Evolutionary conservation across 1,139 yeast genomes (phyloP).

Genomic region (Taphrina wiesneri): DNA sequence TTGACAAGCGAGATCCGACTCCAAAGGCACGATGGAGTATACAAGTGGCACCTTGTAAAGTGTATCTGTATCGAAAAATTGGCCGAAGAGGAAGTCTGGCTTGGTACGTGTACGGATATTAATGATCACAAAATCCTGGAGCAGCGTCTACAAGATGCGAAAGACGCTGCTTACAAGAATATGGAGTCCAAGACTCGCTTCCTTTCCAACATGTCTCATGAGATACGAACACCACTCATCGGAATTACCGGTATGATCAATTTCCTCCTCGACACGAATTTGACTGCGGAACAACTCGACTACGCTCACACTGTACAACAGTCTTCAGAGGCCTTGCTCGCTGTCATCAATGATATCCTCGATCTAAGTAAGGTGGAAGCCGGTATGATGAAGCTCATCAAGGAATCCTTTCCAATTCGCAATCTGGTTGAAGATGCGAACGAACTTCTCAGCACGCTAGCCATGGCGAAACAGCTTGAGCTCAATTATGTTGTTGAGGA

Average conservation of each 20-base stretch:
- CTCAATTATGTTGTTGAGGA: constrained; percentile 74
- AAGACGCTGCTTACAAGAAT: constrained; percentile 44
- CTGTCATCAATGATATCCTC: constrained; percentile 77
- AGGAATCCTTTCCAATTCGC: constrained; percentile 70
- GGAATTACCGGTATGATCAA: constrained; percentile 95
- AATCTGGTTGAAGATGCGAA: constrained; percentile 78
- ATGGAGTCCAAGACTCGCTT: constrained; percentile 40
- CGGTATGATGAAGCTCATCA: constrained; percentile 78
- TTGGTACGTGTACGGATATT: constrained; percentile 47
- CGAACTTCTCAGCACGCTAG: constrained; percentile 75
- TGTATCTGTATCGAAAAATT: constrained; percentile 45
- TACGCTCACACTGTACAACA: constrained; percentile 79
- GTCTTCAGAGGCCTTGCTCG: constrained; percentile 70
- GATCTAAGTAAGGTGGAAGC: constrained; percentile 84
- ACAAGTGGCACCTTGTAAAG: constrained; percentile 44
- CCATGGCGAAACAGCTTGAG: constrained; percentile 72
- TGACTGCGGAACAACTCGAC: constrained; percentile 77
- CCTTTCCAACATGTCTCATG: constrained; percentile 52
- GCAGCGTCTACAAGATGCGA: constrained; percentile 65
- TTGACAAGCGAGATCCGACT: constrained; percentile 40
- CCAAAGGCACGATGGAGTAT: constrained; percentile 44
- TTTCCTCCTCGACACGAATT: constrained; percentile 78
- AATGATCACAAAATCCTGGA: constrained; percentile 50
- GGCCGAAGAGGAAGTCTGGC: constrained; percentile 43
- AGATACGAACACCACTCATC: constrained; percentile 84